phyloP scores from a whole-genome alignment of 305 asterid species.

The Andrographis paniculata region DNA sequence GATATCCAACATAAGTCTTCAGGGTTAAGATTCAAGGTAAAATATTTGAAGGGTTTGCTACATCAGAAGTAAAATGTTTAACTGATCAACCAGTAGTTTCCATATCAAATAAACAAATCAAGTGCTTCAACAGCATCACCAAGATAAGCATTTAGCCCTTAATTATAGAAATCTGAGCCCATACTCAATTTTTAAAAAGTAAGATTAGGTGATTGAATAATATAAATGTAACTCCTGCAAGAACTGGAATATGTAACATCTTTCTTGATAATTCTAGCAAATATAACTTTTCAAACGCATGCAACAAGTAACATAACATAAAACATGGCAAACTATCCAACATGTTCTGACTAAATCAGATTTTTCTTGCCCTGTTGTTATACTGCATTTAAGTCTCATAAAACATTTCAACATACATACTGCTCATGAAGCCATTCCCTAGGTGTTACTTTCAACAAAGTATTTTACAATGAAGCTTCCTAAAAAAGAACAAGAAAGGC shows the following conservation, averaged over 20 bases:
- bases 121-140: conserved; percentile 7
- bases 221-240: conserved; percentile 1
- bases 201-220: conserved; percentile 5
- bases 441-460: neutral
- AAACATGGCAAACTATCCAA: no score
- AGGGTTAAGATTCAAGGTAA: conserved; percentile 2
- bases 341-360: neutral
- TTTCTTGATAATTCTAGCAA: no score
- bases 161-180: conserved; percentile 2
- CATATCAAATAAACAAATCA: no score
- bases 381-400: neutral
- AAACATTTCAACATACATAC: neutral
- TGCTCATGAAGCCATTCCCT: conserved; percentile 6
- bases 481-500: no score
- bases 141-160: neutral
- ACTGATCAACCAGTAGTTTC: conserved; percentile 4
- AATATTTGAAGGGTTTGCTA: neutral
- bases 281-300: conserved; percentile 1
- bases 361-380: neutral
- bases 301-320: no score
- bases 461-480: no score
- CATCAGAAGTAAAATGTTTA: conserved; percentile 3
- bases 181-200: neutral
- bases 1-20: conserved; percentile 3
- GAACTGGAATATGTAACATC: no score